These are phyloP conservation scores for Fusarium pininemorale DNA, from an alignment of 2,329 filamentous ascomycete species.

Conservation along the genomic window DNA sequence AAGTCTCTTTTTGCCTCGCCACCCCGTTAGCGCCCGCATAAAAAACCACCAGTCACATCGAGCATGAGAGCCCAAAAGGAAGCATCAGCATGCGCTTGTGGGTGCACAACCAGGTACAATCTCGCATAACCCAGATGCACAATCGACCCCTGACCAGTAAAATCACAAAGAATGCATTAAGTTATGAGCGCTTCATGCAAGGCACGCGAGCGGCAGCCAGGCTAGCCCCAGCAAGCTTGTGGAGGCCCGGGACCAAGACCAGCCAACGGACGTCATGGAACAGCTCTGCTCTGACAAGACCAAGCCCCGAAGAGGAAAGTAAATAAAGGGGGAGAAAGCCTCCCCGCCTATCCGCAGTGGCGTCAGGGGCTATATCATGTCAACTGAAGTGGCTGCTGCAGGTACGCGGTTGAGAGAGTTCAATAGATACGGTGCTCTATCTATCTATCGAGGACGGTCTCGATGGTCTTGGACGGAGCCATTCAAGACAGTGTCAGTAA, in stretches of 20 bases:
- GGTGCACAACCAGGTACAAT: conserved; percentile 24
- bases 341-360: conserved; percentile 32
- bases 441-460: not conserved
- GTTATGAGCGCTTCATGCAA: conserved; percentile 37
- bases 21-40: conserved; percentile 32
- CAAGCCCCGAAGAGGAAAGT: conserved; percentile 30
- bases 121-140: conserved; percentile 29
- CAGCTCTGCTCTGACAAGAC: conserved; percentile 10
- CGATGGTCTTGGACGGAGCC: not conserved
- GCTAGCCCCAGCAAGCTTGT: conserved; percentile 18
- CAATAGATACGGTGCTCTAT: not conserved
- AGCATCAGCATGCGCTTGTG: not conserved
- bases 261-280: conserved; percentile 27
- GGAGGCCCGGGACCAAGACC: conserved; percentile 7
- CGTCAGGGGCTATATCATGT: conserved; percentile 26
- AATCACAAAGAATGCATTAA: conserved; percentile 7
- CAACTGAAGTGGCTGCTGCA: conserved; percentile 34
- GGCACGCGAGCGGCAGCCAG: conserved; percentile 19
- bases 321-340: conserved; percentile 32
- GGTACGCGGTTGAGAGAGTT: conserved; percentile 25
- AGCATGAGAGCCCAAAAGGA: conserved; percentile 1
- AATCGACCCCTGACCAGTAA: conserved; percentile 24
- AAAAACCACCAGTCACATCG: conserved; percentile 21
- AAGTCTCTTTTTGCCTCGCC: conserved; percentile 21
- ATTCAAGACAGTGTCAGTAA: conserved; percentile 19